Conservation (phyloP, 2,329 filamentous ascomycete genomes). For the Helotiales sp. region DNA sequence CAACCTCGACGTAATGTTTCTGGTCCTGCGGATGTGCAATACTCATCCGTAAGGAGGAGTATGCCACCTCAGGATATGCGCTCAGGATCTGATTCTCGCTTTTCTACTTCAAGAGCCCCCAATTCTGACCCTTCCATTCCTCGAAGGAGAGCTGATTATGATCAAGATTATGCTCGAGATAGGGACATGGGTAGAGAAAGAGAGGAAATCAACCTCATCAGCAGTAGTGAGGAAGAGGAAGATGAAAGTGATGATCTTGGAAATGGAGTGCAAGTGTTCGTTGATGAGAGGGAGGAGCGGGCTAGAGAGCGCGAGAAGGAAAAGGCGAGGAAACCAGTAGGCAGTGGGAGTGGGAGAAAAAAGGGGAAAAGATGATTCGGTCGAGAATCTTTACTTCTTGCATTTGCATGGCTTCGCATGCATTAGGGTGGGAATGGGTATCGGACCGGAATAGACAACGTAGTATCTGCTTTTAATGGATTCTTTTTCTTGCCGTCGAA, state of each 20-base stretch:
- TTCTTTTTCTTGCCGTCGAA: neutral
- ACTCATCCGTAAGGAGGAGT: slow-evolving; percentile 30
- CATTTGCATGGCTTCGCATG: neutral
- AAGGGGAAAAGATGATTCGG: slow-evolving; percentile 25
- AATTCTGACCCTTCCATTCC: slow-evolving; percentile 25
- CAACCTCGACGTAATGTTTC: slow-evolving; percentile 34
- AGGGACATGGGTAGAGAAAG: neutral
- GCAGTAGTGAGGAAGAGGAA: slow-evolving; percentile 25
- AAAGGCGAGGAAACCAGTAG: slow-evolving; percentile 25
- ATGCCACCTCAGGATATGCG: slow-evolving; percentile 12
- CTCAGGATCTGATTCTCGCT: neutral
- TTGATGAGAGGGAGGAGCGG: slow-evolving; percentile 24
- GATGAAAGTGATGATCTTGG: slow-evolving; percentile 31
- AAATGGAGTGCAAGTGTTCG: slow-evolving; percentile 31
- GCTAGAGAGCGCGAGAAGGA: slow-evolving; percentile 10
- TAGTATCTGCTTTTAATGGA: neutral
- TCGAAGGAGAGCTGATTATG: slow-evolving; percentile 14
- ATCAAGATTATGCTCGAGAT: neutral
- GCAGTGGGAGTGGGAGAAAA: slow-evolving; percentile 17
- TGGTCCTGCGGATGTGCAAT: slow-evolving; percentile 36
- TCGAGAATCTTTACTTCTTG: neutral
- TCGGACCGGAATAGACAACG: neutral
- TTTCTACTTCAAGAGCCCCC: neutral
- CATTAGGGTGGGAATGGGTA: neutral
- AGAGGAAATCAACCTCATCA: slow-evolving; percentile 18